Base-by-base conservation (phyloP, 768 basidiomycete species). In the Boletus subcaerulescens region DNA sequence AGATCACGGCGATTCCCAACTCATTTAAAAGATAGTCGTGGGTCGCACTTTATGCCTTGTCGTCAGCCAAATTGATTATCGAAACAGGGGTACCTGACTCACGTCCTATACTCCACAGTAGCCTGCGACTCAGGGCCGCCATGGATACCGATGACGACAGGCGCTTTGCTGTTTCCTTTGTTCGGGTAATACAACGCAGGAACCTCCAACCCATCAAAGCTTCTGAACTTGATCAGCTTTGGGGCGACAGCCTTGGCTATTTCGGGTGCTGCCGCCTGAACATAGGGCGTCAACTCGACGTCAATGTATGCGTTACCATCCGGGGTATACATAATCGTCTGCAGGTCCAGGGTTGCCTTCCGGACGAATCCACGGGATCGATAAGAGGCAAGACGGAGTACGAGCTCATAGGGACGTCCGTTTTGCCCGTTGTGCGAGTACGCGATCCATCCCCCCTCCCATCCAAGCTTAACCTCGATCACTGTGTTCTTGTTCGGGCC, bases 21-120 rank as follows among this genome's bases (percentile, higher is more conserved):
- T 77, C 76, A 46, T 74, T 77, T 24, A 77, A 49, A n/a, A 77
- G 60, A 56, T 77, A 77, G 32, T 69, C 71, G 45, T 77, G 74
- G 5, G 70, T 73, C 17, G 68, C 61, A 20, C 70, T 69, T 36
- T 7, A 58, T 35, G 33, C 33, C 47, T 40, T 7, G 44, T 26
- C 38, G 35, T 65, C 32, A 64, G 45, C 31, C 15, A 17, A 15
- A 41, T 39, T 26, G 15, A 32, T 41, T 40, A 3, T 13, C 20
- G 20, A 36, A n/a, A 43, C 0, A 20, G 3, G n/a, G 9, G 29
- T 18, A 14, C 29, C 6, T 22, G 33, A 66, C 71, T 39, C 32
- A 75, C 73, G 61, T 67, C 58, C 59, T 70, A 44, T 67, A 64
- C 38, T 65, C 58, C 6, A 74, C 60, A 4, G 74, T 74, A 35